These are phyloP conservation scores for Acephala macrosclerotiorum DNA, from an alignment of 2,329 filamentous ascomycete species.

Conservation along the genomic window DNA sequence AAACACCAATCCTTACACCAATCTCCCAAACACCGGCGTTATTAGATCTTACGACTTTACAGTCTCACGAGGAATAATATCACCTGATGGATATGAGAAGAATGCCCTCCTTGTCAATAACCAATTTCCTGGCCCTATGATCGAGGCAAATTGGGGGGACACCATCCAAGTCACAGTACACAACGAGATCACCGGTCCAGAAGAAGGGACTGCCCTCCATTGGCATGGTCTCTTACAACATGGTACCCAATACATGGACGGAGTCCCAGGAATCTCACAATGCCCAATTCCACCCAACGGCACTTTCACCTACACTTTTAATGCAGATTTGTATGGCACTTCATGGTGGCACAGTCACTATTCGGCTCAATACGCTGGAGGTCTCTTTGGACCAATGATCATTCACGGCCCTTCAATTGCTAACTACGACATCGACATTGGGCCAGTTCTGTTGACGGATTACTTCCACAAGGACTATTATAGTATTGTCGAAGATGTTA, in stretches of 20 bases:
- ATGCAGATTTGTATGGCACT: constrained; percentile 51
- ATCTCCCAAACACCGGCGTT: constrained; percentile 1
- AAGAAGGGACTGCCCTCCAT: constrained; percentile 49
- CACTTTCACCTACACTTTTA: constrained; percentile 40
- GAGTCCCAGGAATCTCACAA: constrained; percentile 59
- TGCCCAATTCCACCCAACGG: constrained; percentile 66
- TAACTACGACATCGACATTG: constrained; percentile 68
- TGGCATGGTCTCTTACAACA: constrained; percentile 57
- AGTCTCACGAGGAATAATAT: constrained; percentile 36
- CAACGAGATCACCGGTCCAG: constrained; percentile 65
- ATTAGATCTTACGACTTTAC: constrained; percentile 45
- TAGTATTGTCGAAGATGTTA: constrained; percentile 53
- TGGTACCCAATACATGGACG: constrained; percentile 45
- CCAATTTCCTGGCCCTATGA: constrained; percentile 45
- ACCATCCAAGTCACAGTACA: constrained; percentile 68
- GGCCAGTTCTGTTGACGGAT: constrained; percentile 52
- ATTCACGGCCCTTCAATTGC: constrained; percentile 65
- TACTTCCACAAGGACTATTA: constrained; percentile 53
- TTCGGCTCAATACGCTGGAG: constrained; percentile 56
- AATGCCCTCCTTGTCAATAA: constrained; percentile 59
- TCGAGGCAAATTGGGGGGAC: constrained; percentile 49
- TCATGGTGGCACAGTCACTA: constrained; percentile 70
- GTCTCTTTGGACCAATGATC: constrained; percentile 65
- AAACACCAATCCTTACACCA: neutral
- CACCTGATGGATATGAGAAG: constrained; percentile 48